A percentile compares a stretch with the other conserved stretches of the same genome.
phyloP scores from a whole-genome alignment of 2,329 filamentous ascomycete genomes.

The Aureobasidium pullulans region DNA sequence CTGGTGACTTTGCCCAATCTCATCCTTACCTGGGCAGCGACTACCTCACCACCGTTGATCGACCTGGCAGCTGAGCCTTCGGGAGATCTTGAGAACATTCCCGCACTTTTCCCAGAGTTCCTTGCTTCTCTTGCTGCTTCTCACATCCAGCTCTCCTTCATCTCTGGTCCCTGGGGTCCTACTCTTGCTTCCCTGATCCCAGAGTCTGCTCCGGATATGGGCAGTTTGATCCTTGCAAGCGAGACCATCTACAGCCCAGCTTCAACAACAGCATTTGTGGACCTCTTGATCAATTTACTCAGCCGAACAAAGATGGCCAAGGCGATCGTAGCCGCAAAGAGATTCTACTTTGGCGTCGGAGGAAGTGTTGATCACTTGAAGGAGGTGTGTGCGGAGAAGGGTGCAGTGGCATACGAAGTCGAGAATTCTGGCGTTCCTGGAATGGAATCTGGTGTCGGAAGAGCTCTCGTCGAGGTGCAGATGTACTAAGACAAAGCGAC shows the following conservation, averaged over 20 bases:
- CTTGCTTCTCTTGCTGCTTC: conserved; percentile 42
- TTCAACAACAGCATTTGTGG: conserved; percentile 60
- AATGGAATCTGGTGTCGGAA: conserved; percentile 37
- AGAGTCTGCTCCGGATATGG: conserved; percentile 29
- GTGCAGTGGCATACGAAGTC: conserved; percentile 41
- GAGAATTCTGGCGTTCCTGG: conserved; percentile 39
- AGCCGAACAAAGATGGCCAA: conserved; percentile 45
- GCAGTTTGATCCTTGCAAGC: conserved; percentile 58
- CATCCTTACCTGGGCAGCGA: conserved; percentile 55
- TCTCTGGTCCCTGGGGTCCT: conserved; percentile 68
- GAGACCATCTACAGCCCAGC: conserved; percentile 80
- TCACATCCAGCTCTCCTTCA: conserved; percentile 54
- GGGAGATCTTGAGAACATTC: conserved; percentile 56
- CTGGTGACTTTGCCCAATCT: conserved; percentile 76
- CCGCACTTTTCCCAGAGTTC: conserved; percentile 54
- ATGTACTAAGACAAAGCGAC: conserved; percentile 20
- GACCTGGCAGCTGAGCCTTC: conserved; percentile 13
- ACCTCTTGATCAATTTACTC: conserved; percentile 56
- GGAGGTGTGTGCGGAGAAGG: conserved; percentile 33
- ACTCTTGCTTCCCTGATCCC: conserved; percentile 53
- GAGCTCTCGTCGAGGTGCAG: conserved; percentile 41
- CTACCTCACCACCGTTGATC: conserved; percentile 16
- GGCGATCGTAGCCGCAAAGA: conserved; percentile 67
- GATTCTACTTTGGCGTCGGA: conserved; percentile 77
- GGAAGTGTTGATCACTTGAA: conserved; percentile 71